Conservation (phyloP, 345 rosid genomes). For the Citrus hindsii region DNA sequence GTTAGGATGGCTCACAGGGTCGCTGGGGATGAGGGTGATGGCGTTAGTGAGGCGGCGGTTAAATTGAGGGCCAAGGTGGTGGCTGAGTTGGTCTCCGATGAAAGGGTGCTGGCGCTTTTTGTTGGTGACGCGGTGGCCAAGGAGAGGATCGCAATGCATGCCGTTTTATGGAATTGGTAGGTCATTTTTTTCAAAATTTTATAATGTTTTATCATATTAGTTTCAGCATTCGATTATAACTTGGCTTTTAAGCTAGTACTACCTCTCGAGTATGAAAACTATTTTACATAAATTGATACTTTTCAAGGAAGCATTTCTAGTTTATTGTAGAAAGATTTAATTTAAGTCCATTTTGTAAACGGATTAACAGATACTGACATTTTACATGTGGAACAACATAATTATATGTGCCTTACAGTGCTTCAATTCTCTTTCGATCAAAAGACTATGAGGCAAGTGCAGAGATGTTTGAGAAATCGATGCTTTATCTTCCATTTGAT, state of each 20-base stretch:
- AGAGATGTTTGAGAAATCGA: conserved; percentile 86
- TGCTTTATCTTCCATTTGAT: conserved; percentile 80
- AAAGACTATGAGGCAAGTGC: conserved; percentile 84
- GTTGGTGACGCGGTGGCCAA: conserved; percentile 44
- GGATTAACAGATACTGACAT: background rate
- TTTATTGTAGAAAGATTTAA: background rate
- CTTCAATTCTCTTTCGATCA: conserved; percentile 62
- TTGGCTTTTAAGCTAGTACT: background rate
- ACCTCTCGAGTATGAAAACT: background rate
- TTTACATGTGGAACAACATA: background rate
- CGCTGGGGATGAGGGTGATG: conserved; percentile 42
- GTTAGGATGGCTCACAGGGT: conserved; percentile 72
- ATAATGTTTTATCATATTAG: background rate
- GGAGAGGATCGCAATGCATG: conserved; percentile 78
- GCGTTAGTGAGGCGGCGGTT: conserved; percentile 50
- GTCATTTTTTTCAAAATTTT: background rate
- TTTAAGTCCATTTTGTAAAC: background rate
- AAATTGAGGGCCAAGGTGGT: conserved; percentile 67
- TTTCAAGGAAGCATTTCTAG: background rate
- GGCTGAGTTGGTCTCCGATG: conserved; percentile 75
- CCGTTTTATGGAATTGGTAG: conserved; percentile 91
- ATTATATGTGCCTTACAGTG: conserved; percentile 45
- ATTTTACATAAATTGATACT: background rate
- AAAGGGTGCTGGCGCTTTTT: conserved; percentile 80
- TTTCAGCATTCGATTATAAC: background rate